Evolutionary conservation across 805 yeast species (phyloP), one percentile per base, ranked within the genome.

Genomic region (Metschnikowia cubensis): DNA sequence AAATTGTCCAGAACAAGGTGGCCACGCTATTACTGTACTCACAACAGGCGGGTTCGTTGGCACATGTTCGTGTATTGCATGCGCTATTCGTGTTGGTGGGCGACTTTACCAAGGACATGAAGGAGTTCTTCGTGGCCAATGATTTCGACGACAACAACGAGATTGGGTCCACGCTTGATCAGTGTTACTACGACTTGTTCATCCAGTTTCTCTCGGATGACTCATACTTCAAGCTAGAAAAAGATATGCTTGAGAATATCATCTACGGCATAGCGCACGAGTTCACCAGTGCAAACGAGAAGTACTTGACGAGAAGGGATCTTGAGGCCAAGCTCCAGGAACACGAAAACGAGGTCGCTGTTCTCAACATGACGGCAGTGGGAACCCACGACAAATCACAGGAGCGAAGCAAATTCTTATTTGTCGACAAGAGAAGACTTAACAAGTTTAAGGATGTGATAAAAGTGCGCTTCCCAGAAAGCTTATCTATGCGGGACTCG

Each of bases 61-160:
- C 96, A 0, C 89, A 85, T 62, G 82, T 90, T 2, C 77, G 98
- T 59, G 76, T 85, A 1, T 67, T 92, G 33, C 87, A 89, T 66
- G 73, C 83, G 2, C 70, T 86, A n/a, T 85, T 82, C 61, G 74
- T 77, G 0, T 68, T 79, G 35, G 72, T 86, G 8, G 79, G 81
- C 13, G 79, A 76, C 43, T 79, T 86, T 57, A 82, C 87, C 1
- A 80, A 79, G 49, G 83, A 81, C 50, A 70, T 91, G 56, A 84
- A 85, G 58, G 82, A 79, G 7, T 83, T 81, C 54, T 75, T 88
- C 49, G 58, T 64, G 6, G 67, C 74, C 21, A 73, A 75, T 48
- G 77, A 74, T 3, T 63, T 79, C 13, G 81, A 78, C 53, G 70
- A 69, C 8, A 73, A 74, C 38, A 81, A 67, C 43, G 79, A 74